A percentile compares a stretch with the other conserved stretches of the same genome.
Conservation (phyloP, 352 stramenopile species). For the Phytophthora lateralis region DNA sequence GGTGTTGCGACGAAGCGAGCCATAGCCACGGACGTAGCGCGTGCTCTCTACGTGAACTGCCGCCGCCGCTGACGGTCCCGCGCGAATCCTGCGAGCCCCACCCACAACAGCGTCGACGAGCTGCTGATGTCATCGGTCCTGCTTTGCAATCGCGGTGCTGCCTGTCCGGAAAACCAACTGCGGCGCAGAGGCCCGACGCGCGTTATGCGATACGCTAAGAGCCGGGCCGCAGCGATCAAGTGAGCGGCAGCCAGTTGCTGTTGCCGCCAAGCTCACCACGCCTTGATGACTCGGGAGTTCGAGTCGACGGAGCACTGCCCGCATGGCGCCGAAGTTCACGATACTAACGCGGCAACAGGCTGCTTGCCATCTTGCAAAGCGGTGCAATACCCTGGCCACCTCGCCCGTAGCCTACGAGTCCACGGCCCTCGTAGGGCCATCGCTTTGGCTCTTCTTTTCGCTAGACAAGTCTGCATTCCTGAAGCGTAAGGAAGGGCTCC, state of each 20-base stretch:
- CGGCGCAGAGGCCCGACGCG: constrained; percentile 5
- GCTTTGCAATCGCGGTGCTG: constrained; percentile 21
- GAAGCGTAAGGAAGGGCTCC: constrained; percentile 32
- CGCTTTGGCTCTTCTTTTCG: constrained; percentile 22
- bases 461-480: constrained; percentile 22
- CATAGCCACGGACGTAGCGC: neutral
- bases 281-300: constrained; percentile 19
- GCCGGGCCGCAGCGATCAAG: constrained; percentile 25
- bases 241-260: constrained; percentile 13
- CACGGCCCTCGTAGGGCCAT: constrained; percentile 22
- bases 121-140: constrained; percentile 5
- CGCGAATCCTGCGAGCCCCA: constrained; percentile 24
- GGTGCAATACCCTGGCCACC: neutral
- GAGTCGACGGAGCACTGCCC: no score
- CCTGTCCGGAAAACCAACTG: constrained; percentile 34
- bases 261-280: constrained; percentile 3
- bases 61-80: constrained; percentile 4
- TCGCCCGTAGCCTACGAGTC: no score
- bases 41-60: neutral
- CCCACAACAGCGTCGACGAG: constrained; percentile 7
- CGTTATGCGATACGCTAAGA: constrained; percentile 36
- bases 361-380: neutral
- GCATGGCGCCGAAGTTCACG: constrained; percentile 8
- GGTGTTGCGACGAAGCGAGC: neutral
- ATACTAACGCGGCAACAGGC: constrained; percentile 1